Base-by-base conservation (phyloP, 2,329 filamentous ascomycete species). In the Mollisia scopiformis region DNA sequence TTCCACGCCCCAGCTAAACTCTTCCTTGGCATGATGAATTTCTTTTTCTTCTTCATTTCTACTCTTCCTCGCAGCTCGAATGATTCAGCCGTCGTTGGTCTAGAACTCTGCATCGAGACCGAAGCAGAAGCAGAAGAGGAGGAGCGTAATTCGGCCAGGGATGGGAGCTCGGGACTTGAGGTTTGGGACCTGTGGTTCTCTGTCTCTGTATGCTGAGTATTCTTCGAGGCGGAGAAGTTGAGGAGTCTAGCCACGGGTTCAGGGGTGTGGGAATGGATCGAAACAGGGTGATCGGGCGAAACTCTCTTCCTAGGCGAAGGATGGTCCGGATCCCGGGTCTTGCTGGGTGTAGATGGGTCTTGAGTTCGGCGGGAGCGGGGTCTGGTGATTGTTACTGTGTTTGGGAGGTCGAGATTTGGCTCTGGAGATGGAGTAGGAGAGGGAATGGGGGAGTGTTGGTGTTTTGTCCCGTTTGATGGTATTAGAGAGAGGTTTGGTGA, bases 1-100 rank as follows among this genome's bases (percentile, higher is more conserved):
- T 70, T 73, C 72, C 73, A 76, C 2, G 69, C 68, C 2, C 75
- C 75, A 6, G 71, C 72, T 27, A 76, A 62, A 62, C 72, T 75
- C 13, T 75, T 71, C n/a, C 75, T 64, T 3, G 70, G 60, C 31
- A 72, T 62, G 6, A 73, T 69, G 43, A 64, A 71, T 47, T 69
- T 65, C 47, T 70, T 70, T 8, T 62, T 56, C 28, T 59, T 66
- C 37, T 50, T 61, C 4, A 14, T 49, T 41, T 55, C 23, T 6
- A 43, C 16, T 43, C 23, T 11, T 43, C 39, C 4, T 43, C 19
- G 10, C 16, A 8, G 5, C 19, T 43, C 39, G 19, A 10, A n/a
- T 6, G 21, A 11, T 16, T 14, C 10, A 3, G 16, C 43, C 14
- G 43, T 47, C 8, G 39, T n/a, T 10, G 23, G 21, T 11, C 3